Evolutionary conservation across 139 green algal species (phyloP).

Genomic region (Chlorella sp.): DNA sequence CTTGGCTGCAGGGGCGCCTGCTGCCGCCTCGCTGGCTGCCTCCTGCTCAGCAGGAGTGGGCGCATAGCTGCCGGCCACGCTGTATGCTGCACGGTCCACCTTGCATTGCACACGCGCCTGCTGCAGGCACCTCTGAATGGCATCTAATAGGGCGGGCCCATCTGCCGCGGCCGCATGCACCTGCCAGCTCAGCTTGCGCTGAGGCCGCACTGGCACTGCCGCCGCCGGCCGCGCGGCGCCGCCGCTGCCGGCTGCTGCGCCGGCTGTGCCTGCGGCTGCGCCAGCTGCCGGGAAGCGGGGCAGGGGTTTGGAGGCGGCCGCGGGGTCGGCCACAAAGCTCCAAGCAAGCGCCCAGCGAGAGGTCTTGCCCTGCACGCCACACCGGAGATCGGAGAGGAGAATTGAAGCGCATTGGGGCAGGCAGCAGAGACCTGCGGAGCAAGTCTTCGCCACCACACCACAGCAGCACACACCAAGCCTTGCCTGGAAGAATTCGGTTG

Average conservation of each 20-base stretch:
- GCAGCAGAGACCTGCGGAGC: too few relatives aligned
- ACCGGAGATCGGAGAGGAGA: too few relatives aligned
- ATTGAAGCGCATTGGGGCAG: too few relatives aligned
- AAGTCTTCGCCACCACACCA: too few relatives aligned
- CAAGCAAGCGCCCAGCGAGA: conserved; percentile 90
- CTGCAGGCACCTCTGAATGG: neutral
- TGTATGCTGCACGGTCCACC: neutral
- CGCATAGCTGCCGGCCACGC: neutral
- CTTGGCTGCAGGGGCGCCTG: neutral
- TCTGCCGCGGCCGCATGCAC: neutral
- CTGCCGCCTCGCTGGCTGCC: neutral
- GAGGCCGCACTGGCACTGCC: conserved; percentile 58
- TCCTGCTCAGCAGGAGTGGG: neutral
- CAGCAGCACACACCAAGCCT: neutral
- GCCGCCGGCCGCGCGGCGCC: neutral
- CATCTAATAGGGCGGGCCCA: neutral
- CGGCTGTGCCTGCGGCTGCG: conserved; percentile 71
- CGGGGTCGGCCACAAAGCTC: conserved; percentile 75
- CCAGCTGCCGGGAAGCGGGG: conserved; percentile 45
- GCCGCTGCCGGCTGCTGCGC: conserved; percentile 36
- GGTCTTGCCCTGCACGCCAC: conserved; percentile 86
- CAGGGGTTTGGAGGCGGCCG: conserved; percentile 63
- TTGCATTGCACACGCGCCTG: neutral
- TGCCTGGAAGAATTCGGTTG: conserved; percentile 86
- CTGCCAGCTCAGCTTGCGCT: conserved; percentile 37